phyloP scores from a whole-genome alignment of 768 basidiomycete genomes.

The Tricholoma bakamatsutake region DNA sequence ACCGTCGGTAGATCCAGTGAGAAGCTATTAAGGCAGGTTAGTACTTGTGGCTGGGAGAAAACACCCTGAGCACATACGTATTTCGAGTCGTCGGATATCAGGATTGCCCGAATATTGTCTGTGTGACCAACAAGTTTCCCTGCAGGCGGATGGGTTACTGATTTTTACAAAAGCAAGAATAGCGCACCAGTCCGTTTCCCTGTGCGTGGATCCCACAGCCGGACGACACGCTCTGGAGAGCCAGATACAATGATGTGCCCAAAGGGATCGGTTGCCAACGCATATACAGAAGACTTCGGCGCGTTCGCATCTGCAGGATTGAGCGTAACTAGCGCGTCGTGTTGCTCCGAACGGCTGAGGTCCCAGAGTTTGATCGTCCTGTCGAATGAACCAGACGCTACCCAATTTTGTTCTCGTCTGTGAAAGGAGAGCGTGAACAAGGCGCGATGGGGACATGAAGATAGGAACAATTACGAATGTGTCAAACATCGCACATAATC shows the following conservation, averaged over 20 bases:
- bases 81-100: slow-evolving; percentile 86
- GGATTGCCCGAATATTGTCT: slow-evolving; percentile 89
- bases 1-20: slow-evolving; percentile 82
- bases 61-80: slow-evolving; percentile 52
- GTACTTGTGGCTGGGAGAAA: slow-evolving; percentile 2
- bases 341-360: slow-evolving; percentile 36
- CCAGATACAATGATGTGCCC: slow-evolving; percentile 85
- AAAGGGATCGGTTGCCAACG: slow-evolving; percentile 70
- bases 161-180: background rate
- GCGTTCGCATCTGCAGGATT: slow-evolving; percentile 60
- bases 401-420: slow-evolving; percentile 79
- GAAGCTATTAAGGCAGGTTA: slow-evolving; percentile 38
- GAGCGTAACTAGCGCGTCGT: slow-evolving; percentile 56
- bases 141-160: slow-evolving; percentile 8
- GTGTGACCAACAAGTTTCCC: slow-evolving; percentile 94
- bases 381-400: slow-evolving; percentile 93
- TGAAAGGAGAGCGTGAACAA: slow-evolving; percentile 9
- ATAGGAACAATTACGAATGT: slow-evolving; percentile 46
- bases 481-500: slow-evolving; percentile 85
- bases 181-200: slow-evolving; percentile 58
- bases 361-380: slow-evolving; percentile 95
- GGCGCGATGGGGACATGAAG: background rate
- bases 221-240: slow-evolving; percentile 84
- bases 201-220: slow-evolving; percentile 90
- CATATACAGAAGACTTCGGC: slow-evolving; percentile 71